These are phyloP conservation scores for Picea sitchensis DNA, from an alignment of 75 land plant genomes.

Conservation along the genomic window DNA sequence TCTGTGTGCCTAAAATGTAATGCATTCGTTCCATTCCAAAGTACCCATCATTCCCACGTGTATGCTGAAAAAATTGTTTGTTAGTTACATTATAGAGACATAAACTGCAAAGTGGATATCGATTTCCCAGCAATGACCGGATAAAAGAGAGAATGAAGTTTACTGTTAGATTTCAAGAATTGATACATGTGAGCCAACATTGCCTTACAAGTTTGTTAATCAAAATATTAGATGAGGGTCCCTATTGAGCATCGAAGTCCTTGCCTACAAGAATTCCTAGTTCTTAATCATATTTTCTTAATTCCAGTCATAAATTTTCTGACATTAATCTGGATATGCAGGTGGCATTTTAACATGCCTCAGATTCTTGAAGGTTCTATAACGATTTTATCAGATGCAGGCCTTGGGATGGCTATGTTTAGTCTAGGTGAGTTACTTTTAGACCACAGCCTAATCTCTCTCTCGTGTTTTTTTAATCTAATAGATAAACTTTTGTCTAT, in stretches of 20 bases:
- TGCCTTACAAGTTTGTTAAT: background rate
- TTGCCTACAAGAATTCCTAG: too few species aligned
- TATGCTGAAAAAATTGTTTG: too few species aligned
- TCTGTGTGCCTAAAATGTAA: too few species aligned
- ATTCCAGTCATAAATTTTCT: too few species aligned
- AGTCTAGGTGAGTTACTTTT: constrained; percentile 39
- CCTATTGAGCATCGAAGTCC: background rate
- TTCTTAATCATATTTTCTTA: background rate
- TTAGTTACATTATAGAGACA: too few species aligned
- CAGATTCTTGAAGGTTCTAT: constrained; percentile 49
- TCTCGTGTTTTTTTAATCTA: background rate
- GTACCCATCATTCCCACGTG: too few species aligned
- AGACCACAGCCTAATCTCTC: background rate
- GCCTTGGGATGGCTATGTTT: constrained; percentile 81
- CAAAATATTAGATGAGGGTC: background rate
- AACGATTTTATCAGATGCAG: constrained; percentile 65
- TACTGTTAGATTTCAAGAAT: too few species aligned
- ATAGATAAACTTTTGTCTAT: background rate
- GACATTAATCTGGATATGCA: constrained; percentile 14
- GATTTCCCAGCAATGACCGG: too few species aligned
- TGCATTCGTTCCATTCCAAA: too few species aligned
- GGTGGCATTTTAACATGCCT: constrained; percentile 66
- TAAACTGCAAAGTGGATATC: too few species aligned
- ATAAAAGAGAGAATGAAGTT: too few species aligned
- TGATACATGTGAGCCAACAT: too few species aligned